Evolutionary conservation across 345 rosid species (phyloP), one percentile per base, ranked within the genome.

Genomic region (Capsella bursapastoris): DNA sequence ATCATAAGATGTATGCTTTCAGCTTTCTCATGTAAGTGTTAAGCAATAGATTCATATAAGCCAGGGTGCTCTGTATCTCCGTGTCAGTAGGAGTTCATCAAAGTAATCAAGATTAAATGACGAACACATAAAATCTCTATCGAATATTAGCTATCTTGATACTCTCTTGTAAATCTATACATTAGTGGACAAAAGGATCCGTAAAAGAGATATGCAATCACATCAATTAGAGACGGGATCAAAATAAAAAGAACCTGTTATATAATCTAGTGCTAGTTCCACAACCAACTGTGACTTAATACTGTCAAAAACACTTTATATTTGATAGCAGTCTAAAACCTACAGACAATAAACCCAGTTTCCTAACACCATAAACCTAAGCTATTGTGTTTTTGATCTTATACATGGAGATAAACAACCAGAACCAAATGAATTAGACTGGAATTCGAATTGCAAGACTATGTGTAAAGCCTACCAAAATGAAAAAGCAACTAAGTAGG

Each of bases 21-120:
- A 47, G 47, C 4, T 70, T 57, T 37, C 18, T 43, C n/a, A 0
- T 47, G 57, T 14, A 8, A 3, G 22, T 50, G 28, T 4, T 11
- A 71, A 22, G 25, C 75, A 51, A 51, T 0, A 71, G 47, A 45
- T 57, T 14, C 50, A 34, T 50, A 50, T 22, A 51, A 53, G 62
- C 9, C 14, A 0, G 2, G 37, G 27, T 41, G 3, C 32, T 4
- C 56, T 0, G 0, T 25, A 3, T 27, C 7, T 13, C 1, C 3
- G 22, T 1, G 1, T 44, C 51, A 41, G 22, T 10, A 37, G 8
- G 51, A 7, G 4, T 14, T 14, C 25, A 27, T 4, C 13, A 28
- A 14, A 27, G 13, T 43, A 40, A 28, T 29, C 25, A 6, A 4
- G 38, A 44, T 14, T 29, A 2, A 0, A 32, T 64, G 27, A 65